phyloP scores from a whole-genome alignment of 2,329 filamentous ascomycete species.

The Conoideocrella luteorostrata region DNA sequence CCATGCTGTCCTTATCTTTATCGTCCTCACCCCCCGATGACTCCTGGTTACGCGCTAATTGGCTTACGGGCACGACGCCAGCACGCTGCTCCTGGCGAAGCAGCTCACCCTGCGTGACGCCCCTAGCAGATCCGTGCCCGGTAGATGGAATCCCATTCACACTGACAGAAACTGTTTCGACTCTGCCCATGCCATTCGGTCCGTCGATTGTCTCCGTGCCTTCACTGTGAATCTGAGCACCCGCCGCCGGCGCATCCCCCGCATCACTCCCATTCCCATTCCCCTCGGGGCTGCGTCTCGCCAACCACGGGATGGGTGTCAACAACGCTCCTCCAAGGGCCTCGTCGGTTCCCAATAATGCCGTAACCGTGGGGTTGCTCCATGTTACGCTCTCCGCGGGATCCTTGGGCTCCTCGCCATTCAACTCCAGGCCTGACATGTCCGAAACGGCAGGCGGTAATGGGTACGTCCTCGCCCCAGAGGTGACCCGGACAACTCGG shows the following conservation, averaged over 20 bases:
- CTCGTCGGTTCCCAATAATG: constrained; percentile 76
- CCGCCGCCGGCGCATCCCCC: constrained; percentile 14
- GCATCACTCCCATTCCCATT: constrained; percentile 13
- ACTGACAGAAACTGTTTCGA: constrained; percentile 74
- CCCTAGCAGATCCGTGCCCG: constrained; percentile 39
- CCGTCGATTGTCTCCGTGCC: constrained; percentile 76
- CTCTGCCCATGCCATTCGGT: constrained; percentile 69
- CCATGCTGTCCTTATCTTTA: constrained; percentile 30
- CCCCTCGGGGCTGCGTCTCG: constrained; percentile 28
- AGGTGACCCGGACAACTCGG: constrained; percentile 84
- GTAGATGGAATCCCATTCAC: constrained; percentile 61
- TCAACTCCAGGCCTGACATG: constrained; percentile 49
- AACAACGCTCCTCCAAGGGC: constrained; percentile 82
- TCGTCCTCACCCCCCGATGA: constrained; percentile 10
- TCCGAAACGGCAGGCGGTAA: constrained; percentile 62
- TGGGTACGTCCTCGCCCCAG: constrained; percentile 72
- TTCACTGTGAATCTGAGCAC: constrained; percentile 55
- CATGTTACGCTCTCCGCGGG: constrained; percentile 36
- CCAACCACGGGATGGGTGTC: constrained; percentile 90
- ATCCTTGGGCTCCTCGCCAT: constrained; percentile 49
- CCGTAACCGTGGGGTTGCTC: constrained; percentile 39
- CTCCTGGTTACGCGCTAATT: constrained; percentile 42
- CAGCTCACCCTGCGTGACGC: constrained; percentile 76
- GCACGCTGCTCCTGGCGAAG: constrained; percentile 81
- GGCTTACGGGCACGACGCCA: constrained; percentile 65